phyloP scores from a whole-genome alignment of 2,329 filamentous ascomycete species.

The Stagonosporopsis cucurbitacearum region DNA sequence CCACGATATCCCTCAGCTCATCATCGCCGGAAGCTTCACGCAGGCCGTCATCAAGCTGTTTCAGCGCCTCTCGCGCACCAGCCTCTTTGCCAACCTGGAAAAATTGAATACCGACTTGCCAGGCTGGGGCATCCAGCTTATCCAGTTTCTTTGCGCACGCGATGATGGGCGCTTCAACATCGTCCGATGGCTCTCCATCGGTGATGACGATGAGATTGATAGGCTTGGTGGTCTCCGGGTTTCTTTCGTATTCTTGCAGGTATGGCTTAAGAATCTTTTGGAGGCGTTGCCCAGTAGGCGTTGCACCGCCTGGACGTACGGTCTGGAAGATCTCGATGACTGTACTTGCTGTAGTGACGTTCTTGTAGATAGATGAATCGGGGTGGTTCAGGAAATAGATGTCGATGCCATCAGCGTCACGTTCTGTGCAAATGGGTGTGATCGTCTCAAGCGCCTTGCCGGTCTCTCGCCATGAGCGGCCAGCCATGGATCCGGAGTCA shows the following conservation, averaged over 20 bases:
- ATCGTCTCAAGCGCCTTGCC: conserved; percentile 73
- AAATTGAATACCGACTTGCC: conserved; percentile 93
- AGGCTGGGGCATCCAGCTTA: conserved; percentile 69
- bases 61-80: conserved; percentile 68
- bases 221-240: conserved; percentile 68
- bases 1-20: conserved; percentile 83
- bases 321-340: conserved; percentile 74
- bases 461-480: conserved; percentile 77
- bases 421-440: conserved; percentile 78
- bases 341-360: conserved; percentile 63
- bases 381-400: conserved; percentile 86
- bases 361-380: conserved; percentile 66
- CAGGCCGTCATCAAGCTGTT: conserved; percentile 77
- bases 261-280: conserved; percentile 77
- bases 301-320: conserved; percentile 69
- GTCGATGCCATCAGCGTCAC: conserved; percentile 86
- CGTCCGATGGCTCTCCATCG: conserved; percentile 82
- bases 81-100: conserved; percentile 86
- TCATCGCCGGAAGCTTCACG: conserved; percentile 58
- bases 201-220: conserved; percentile 94
- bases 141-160: conserved; percentile 74
- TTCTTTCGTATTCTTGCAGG: conserved; percentile 60
- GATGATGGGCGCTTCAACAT: conserved; percentile 72
- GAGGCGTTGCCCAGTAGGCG: conserved; percentile 77
- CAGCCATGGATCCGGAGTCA: conserved; percentile 87